These are phyloP conservation scores for Calonectria fujianensis DNA, from an alignment of 2,329 filamentous ascomycete species.

Conservation along the genomic window DNA sequence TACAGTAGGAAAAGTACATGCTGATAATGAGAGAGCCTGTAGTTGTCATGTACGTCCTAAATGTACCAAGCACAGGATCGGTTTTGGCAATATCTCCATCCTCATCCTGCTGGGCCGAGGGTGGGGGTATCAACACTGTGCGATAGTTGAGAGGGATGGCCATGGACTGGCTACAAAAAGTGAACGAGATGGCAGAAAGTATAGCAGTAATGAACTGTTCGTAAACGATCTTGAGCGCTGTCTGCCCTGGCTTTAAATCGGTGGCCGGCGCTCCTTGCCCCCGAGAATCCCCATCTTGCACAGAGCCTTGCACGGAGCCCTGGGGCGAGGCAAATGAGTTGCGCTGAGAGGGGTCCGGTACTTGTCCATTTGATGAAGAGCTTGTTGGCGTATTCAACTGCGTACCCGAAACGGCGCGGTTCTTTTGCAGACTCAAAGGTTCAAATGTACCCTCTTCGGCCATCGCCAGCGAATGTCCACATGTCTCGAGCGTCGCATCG, in stretches of 20 bases:
- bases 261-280: slow-evolving; percentile 53
- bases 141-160: slow-evolving; percentile 73
- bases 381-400: slow-evolving; percentile 67
- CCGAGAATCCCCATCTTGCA: slow-evolving; percentile 56
- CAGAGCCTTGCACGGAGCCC: slow-evolving; percentile 37
- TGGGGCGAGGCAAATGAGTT: slow-evolving; percentile 49
- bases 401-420: slow-evolving; percentile 62
- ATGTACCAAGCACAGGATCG: slow-evolving; percentile 66
- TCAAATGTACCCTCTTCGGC: slow-evolving; percentile 72
- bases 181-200: slow-evolving; percentile 69
- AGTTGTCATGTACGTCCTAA: slow-evolving; percentile 74
- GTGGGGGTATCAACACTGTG: slow-evolving; percentile 68
- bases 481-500: slow-evolving; percentile 64
- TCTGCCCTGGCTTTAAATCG: slow-evolving; percentile 51
- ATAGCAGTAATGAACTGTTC: slow-evolving; percentile 73
- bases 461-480: slow-evolving; percentile 65
- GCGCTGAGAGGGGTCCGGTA: slow-evolving; percentile 61
- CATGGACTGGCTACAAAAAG: slow-evolving; percentile 69
- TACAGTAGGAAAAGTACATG: slow-evolving; percentile 68
- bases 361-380: slow-evolving; percentile 65
- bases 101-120: slow-evolving; percentile 41
- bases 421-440: slow-evolving; percentile 68
- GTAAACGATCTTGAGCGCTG: slow-evolving; percentile 66
- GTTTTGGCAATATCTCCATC: slow-evolving; percentile 45
- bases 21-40: slow-evolving; percentile 72